Percentiles rank a stretch among this genome's conserved stretches.
Evolutionary conservation across 495 filamentous ascomycete species (phyloP).

Genomic region (Chlorociboria aeruginascens): DNA sequence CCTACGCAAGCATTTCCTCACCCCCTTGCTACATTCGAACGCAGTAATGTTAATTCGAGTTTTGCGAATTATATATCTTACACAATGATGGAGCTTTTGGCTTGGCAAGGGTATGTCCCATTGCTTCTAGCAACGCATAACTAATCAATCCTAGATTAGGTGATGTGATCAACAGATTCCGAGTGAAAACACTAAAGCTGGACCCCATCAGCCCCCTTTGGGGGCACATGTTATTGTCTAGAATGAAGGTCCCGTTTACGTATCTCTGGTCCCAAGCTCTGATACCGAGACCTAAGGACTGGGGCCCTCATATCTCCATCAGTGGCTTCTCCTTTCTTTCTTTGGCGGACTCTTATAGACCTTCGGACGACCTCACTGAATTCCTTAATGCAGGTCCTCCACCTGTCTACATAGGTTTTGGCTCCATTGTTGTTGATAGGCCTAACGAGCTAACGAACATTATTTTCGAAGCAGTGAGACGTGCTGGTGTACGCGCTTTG

Average conservation of each 20-base stretch:
- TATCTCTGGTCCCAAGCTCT: conserved; percentile 71
- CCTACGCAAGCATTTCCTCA: conserved; percentile 41
- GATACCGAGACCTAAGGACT: conserved; percentile 71
- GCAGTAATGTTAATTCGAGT: conserved; percentile 35
- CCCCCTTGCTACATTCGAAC: conserved; percentile 38
- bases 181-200: conserved; percentile 48
- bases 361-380: conserved; percentile 42
- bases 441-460: conserved; percentile 49
- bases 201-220: conserved; percentile 53
- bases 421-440: conserved; percentile 69
- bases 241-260: conserved; percentile 57
- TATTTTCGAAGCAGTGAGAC: conserved; percentile 55
- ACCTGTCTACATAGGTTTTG: conserved; percentile 74
- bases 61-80: conserved; percentile 65
- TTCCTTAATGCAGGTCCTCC: conserved; percentile 57
- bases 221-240: conserved; percentile 50
- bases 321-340: conserved; percentile 64
- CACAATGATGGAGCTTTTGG: conserved; percentile 62
- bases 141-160: conserved; percentile 28
- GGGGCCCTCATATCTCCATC: conserved; percentile 57
- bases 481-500: conserved; percentile 55
- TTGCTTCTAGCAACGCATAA: neutral
- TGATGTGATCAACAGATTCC: conserved; percentile 49
- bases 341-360: conserved; percentile 47
- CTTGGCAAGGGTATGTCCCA: conserved; percentile 49